phyloP scores from a whole-genome alignment of 176 grass and related monocot genomes.

The Aegilops sharonensis region DNA sequence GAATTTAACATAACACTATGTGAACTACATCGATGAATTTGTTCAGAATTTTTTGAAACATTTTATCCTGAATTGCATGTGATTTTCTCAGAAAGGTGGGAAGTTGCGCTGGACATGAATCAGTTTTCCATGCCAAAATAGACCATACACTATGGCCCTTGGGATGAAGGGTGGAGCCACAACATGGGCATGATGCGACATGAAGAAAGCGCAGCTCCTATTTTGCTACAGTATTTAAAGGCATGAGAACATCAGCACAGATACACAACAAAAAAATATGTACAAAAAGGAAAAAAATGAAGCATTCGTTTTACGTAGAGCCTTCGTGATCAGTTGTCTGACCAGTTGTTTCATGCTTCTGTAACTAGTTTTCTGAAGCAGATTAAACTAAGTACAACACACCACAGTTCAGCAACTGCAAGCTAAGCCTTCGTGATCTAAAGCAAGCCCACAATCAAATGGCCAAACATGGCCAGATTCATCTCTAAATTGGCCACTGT shows the following conservation, averaged over 20 bases:
- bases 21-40: background rate
- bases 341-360: background rate
- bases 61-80: background rate
- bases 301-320: background rate
- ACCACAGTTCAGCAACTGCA: background rate
- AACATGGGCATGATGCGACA: background rate
- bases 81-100: background rate
- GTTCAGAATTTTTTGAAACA: background rate
- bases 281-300: background rate
- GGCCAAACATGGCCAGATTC: background rate
- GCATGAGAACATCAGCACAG: background rate
- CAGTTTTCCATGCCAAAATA: background rate
- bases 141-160: background rate
- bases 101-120: background rate
- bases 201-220: background rate
- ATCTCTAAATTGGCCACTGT: background rate
- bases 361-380: background rate
- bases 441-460: background rate
- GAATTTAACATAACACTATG: background rate
- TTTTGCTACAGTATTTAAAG: background rate
- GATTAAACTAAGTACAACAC: background rate
- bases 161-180: background rate
- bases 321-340: too few species aligned
- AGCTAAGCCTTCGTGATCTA: background rate
- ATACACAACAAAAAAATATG: background rate